These are phyloP conservation scores for Blastomyces parvus DNA, from an alignment of 2,329 filamentous ascomycete genomes.

Conservation along the genomic window DNA sequence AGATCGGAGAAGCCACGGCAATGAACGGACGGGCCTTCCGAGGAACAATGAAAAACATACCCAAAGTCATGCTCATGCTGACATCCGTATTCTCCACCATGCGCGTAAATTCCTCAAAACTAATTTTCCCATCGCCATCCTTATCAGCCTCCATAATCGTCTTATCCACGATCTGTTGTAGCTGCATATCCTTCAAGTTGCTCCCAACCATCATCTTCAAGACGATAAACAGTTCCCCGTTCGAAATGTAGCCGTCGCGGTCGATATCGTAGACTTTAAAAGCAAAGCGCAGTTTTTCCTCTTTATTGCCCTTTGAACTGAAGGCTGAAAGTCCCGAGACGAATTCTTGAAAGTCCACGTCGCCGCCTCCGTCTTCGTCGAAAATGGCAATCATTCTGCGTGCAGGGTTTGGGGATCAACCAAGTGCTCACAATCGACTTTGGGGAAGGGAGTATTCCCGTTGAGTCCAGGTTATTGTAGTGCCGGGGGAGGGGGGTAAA, in stretches of 20 bases:
- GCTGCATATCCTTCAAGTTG: conserved; percentile 96
- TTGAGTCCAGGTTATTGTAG: background rate
- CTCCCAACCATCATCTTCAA: conserved; percentile 99
- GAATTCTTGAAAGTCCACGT: conserved; percentile 98
- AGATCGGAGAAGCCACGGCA: background rate
- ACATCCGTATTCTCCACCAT: conserved; percentile 94
- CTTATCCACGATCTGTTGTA: conserved; percentile 99
- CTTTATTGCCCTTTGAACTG: conserved; percentile 96
- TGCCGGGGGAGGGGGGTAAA: conserved; percentile 15
- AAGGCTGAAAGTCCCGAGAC: conserved; percentile 92
- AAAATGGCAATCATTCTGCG: conserved; percentile 96
- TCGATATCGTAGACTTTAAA: conserved; percentile 99
- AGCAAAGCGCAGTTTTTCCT: conserved; percentile 93
- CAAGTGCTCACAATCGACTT: conserved; percentile 2
- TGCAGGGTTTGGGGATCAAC: background rate
- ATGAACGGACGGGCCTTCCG: background rate
- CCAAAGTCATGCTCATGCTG: conserved; percentile 58
- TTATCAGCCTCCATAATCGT: conserved; percentile 99
- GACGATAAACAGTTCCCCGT: conserved; percentile 97
- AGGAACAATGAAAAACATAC: conserved; percentile 31
- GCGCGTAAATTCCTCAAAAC: conserved; percentile 96
- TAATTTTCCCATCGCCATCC: conserved; percentile 94
- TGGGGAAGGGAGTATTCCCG: background rate
- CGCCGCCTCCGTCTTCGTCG: conserved; percentile 93
- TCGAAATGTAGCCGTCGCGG: conserved; percentile 95